A percentile compares a stretch with the other conserved stretches of the same genome.
phyloP scores from a whole-genome alignment of 495 filamentous ascomycete species.

The Lichina pygmaea region DNA sequence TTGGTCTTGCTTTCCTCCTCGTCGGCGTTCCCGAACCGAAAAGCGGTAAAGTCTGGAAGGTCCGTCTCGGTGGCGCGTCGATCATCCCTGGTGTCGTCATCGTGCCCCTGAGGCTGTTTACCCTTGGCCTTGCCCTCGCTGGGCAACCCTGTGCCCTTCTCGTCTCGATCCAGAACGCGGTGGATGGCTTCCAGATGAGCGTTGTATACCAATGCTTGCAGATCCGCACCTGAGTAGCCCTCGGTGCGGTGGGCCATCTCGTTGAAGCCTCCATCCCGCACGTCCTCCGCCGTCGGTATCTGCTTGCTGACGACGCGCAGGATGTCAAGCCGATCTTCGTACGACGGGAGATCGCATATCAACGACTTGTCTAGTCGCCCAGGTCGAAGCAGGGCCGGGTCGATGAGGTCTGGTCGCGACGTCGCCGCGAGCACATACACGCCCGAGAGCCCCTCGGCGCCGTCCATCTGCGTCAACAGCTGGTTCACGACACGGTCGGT shows the following conservation, averaged over 20 bases:
- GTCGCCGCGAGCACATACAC: conserved; percentile 94
- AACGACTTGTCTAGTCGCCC: conserved; percentile 78
- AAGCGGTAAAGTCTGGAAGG: conserved; percentile 41
- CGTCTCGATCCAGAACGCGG: conserved; percentile 49
- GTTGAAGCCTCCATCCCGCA: conserved; percentile 15
- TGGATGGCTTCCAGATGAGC: conserved; percentile 94
- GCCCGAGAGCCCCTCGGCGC: conserved; percentile 77
- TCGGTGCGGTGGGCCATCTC: conserved; percentile 57
- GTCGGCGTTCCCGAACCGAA: conserved; percentile 44
- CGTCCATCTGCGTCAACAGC: conserved; percentile 95
- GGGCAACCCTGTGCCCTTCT: conserved; percentile 14
- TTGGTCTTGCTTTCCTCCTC: conserved; percentile 11
- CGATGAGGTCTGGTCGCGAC: conserved; percentile 72
- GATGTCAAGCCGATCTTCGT: conserved; percentile 67
- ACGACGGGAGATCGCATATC: conserved; percentile 60
- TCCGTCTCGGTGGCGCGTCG: conserved; percentile 1
- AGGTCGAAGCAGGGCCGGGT: conserved; percentile 71
- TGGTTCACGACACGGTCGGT: conserved; percentile 98
- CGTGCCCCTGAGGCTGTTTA: conserved; percentile 8
- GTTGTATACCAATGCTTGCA: conserved; percentile 87
- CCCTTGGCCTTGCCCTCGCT: conserved; percentile 9
- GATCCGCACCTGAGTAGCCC: conserved; percentile 84
- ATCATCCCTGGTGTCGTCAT: conserved; percentile 7
- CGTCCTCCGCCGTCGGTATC: conserved; percentile 30
- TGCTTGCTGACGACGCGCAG: conserved; percentile 56